phyloP scores from a whole-genome alignment of 192 early-diverging fungal species.

The Phycomyces nitens region DNA sequence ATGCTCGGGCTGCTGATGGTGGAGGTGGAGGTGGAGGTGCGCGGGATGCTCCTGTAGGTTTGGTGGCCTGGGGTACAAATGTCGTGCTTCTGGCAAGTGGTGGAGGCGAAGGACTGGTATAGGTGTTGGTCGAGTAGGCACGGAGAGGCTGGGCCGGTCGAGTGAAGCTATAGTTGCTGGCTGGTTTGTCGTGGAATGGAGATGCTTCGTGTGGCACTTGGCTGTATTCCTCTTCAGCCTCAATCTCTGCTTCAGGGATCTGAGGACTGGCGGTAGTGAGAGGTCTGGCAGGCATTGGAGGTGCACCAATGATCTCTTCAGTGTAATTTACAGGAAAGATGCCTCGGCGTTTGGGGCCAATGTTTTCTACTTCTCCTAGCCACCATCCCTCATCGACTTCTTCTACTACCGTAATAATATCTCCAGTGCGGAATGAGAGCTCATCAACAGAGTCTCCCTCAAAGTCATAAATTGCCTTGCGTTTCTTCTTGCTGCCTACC shows the following conservation, averaged over 20 bases:
- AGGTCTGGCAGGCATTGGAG: slow-evolving; percentile 15
- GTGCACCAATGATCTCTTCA: slow-evolving; percentile 42
- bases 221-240: not conserved
- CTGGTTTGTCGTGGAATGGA: not conserved
- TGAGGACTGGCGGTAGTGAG: not conserved
- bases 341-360: slow-evolving; percentile 44
- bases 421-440: slow-evolving; percentile 77
- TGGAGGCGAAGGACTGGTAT: not conserved
- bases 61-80: not conserved
- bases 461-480: slow-evolving; percentile 78
- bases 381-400: slow-evolving; percentile 96
- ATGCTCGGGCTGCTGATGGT: slow-evolving; percentile 13
- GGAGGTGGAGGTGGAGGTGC: slow-evolving; percentile 14
- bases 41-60: not conserved
- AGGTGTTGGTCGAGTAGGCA: not conserved
- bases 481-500: slow-evolving; percentile 50
- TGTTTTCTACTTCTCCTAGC: slow-evolving; percentile 72
- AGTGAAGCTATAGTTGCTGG: not conserved
- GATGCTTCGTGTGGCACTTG: not conserved
- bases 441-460: slow-evolving; percentile 78
- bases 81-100: too few relatives aligned
- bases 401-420: slow-evolving; percentile 81
- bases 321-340: slow-evolving; percentile 96
- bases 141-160: not conserved
- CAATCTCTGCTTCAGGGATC: not conserved